phyloP scores from a whole-genome alignment of 352 stramenopile species.

The Globisporangium camurandrum region DNA sequence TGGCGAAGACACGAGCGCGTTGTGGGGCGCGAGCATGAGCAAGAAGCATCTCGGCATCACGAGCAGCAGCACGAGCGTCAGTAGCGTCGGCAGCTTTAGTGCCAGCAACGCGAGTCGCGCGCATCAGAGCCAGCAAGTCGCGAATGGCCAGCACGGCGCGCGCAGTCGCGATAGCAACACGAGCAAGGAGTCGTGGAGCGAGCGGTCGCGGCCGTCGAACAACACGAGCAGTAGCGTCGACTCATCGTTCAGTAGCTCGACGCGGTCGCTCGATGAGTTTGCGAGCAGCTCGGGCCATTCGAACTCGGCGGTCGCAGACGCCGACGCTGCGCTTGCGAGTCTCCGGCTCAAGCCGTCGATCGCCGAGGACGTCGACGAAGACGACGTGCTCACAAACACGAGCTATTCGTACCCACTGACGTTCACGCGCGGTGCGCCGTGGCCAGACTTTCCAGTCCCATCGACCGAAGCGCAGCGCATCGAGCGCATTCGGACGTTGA shows the following conservation, averaged over 20 bases:
- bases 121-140: too few species aligned
- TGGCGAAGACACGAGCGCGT: constrained; percentile 35
- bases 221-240: constrained; percentile 15
- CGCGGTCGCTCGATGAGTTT: constrained; percentile 12
- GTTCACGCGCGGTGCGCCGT: constrained; percentile 67
- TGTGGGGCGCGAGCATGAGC: constrained; percentile 31
- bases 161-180: constrained; percentile 4
- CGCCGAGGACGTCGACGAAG: constrained; percentile 31
- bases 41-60: constrained; percentile 18
- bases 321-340: constrained; percentile 10
- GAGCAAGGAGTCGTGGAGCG: constrained; percentile 21
- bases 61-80: constrained; percentile 16
- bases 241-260: constrained; percentile 18
- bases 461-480: constrained; percentile 44
- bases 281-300: too few species aligned
- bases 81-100: background rate
- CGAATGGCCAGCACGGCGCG: too few species aligned
- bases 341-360: constrained; percentile 11
- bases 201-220: constrained; percentile 14
- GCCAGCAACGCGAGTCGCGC: too few species aligned
- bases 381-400: constrained; percentile 50
- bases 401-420: constrained; percentile 56
- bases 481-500: constrained; percentile 50
- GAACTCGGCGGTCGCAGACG: constrained; percentile 10
- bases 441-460: constrained; percentile 65